Conservation (phyloP, 2,329 filamentous ascomycete genomes). For the Phoma sp. region DNA sequence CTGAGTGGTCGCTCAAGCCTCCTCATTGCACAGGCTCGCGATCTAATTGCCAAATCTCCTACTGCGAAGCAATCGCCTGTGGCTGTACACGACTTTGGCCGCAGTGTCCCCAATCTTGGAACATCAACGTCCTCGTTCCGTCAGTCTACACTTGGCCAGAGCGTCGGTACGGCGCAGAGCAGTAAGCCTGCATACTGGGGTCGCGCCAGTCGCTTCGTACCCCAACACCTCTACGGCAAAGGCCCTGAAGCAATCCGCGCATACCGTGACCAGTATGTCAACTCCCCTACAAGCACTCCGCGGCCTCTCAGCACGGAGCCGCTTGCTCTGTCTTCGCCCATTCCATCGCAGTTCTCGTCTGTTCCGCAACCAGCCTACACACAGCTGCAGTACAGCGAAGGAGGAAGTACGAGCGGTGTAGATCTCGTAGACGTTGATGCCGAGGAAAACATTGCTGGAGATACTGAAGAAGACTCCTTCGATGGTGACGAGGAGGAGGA, state of each 20-base stretch:
- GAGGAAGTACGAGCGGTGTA: constrained; percentile 15
- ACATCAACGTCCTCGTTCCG: constrained; percentile 21
- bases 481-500: constrained; percentile 22
- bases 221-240: constrained; percentile 45
- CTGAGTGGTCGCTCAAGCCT: constrained; percentile 20
- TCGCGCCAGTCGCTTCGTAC: constrained; percentile 46
- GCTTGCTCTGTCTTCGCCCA: constrained; percentile 33
- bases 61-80: constrained; percentile 13
- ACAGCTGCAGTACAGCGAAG: constrained; percentile 21
- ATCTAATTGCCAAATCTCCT: constrained; percentile 17
- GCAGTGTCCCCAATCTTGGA: constrained; percentile 36
- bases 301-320: constrained; percentile 28
- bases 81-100: constrained; percentile 33
- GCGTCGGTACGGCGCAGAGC: constrained; percentile 13
- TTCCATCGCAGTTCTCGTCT: constrained; percentile 32
- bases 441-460: constrained; percentile 17
- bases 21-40: constrained; percentile 30
- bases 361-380: constrained; percentile 15
- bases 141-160: constrained; percentile 21
- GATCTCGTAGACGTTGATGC: constrained; percentile 19
- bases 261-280: constrained; percentile 31
- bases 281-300: constrained; percentile 19
- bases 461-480: constrained; percentile 17
- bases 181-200: constrained; percentile 41
- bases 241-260: constrained; percentile 41